Evolutionary conservation across 2,329 filamentous ascomycete species (phyloP).

Genomic region (Kalmusia sp.): DNA sequence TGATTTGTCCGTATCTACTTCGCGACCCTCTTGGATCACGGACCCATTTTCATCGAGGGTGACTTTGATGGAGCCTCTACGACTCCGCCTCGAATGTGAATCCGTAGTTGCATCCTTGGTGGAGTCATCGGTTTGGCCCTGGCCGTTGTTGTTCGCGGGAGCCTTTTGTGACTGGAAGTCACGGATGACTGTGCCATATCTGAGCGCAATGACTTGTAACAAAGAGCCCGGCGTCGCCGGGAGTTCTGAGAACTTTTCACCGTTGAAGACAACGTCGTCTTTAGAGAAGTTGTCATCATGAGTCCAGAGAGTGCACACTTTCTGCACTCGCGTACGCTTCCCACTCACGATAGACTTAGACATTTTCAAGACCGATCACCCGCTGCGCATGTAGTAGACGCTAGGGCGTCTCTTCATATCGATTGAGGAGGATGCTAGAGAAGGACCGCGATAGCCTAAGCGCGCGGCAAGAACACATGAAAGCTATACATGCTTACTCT

Average conservation of each 20-base stretch:
- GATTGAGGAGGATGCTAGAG: neutral
- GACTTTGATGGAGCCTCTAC: slow-evolving; percentile 36
- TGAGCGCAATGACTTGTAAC: slow-evolving; percentile 73
- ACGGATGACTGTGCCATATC: slow-evolving; percentile 56
- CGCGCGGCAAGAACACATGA: too few species aligned
- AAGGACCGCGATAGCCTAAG: neutral
- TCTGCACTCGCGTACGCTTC: slow-evolving; percentile 42
- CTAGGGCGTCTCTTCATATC: slow-evolving; percentile 15
- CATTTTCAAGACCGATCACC: slow-evolving; percentile 27
- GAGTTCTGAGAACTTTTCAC: slow-evolving; percentile 70
- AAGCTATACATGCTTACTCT: too few species aligned
- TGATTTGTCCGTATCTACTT: slow-evolving; percentile 43
- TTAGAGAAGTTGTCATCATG: slow-evolving; percentile 77
- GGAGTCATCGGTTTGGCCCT: slow-evolving; percentile 33
- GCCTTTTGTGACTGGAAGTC: slow-evolving; percentile 53
- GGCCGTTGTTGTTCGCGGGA: slow-evolving; percentile 31
- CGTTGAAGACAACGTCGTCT: slow-evolving; percentile 82
- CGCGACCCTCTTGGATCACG: slow-evolving; percentile 36
- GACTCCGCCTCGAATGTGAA: slow-evolving; percentile 27
- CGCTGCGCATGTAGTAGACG: neutral
- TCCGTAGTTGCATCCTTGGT: slow-evolving; percentile 23
- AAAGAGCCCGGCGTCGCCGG: slow-evolving; percentile 71
- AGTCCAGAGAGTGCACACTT: slow-evolving; percentile 60
- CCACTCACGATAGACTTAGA: slow-evolving; percentile 34
- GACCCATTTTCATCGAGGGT: slow-evolving; percentile 50